A percentile compares a stretch with the other conserved stretches of the same genome.
These are phyloP conservation scores for Crataegus laevigata DNA, from an alignment of 306 rosid species.

Conservation along the genomic window DNA sequence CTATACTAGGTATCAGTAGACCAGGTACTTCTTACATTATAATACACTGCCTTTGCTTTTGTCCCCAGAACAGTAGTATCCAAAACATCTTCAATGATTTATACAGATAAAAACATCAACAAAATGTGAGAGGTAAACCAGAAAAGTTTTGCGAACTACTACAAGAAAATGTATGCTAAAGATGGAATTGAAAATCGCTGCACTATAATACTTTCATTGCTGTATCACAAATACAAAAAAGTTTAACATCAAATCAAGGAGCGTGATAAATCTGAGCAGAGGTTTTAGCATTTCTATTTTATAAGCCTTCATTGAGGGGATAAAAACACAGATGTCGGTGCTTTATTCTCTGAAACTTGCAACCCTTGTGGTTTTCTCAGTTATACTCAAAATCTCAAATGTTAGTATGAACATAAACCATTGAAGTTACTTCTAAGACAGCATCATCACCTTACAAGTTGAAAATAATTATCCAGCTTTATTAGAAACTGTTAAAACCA, in stretches of 20 bases:
- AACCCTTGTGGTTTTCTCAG: neutral
- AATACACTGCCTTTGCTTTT: neutral
- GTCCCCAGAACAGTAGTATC: neutral
- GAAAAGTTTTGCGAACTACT: neutral
- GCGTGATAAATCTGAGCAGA: neutral
- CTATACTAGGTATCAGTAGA: neutral
- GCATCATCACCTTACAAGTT: neutral
- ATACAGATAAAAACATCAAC: neutral
- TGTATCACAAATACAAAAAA: neutral
- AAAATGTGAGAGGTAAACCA: neutral
- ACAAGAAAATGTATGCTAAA: neutral
- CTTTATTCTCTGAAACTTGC: neutral
- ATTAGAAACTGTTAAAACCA: neutral
- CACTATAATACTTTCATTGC: neutral
- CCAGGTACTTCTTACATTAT: neutral
- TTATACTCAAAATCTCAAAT: neutral
- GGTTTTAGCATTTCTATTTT: neutral
- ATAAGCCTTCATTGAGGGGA: neutral
- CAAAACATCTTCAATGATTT: neutral
- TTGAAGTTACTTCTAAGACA: neutral
- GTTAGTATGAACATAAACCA: neutral
- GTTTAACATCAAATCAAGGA: neutral
- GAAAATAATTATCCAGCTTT: neutral
- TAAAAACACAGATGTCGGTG: neutral
- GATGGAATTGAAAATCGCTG: neutral